A percentile compares a stretch with the other conserved stretches of the same genome.
phyloP scores from a whole-genome alignment of 2,329 filamentous ascomycete genomes.

The Pseudocercospora musae region DNA sequence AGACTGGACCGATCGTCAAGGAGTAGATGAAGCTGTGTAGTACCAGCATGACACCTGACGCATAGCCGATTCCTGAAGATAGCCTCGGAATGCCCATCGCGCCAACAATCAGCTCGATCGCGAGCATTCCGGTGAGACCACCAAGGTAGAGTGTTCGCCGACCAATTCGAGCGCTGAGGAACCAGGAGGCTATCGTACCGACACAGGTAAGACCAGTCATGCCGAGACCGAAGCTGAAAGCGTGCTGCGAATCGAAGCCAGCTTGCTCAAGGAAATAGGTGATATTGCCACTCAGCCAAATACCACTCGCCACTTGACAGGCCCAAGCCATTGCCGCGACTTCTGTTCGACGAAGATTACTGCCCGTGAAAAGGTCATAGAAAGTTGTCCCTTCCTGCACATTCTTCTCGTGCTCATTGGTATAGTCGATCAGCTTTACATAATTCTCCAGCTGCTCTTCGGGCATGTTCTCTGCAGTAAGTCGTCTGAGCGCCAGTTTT shows the following conservation, averaged over 20 bases:
- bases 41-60: conserved; percentile 16
- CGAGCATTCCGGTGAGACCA: conserved; percentile 23
- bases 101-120: conserved; percentile 23
- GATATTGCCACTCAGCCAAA: background rate
- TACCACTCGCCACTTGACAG: background rate
- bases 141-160: conserved; percentile 40
- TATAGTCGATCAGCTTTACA: background rate
- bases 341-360: background rate
- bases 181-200: conserved; percentile 30
- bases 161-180: conserved; percentile 37
- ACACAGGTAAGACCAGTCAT: conserved; percentile 26
- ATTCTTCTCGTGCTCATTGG: background rate
- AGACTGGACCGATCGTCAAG: conserved; percentile 30
- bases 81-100: background rate
- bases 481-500: background rate
- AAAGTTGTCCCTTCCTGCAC: background rate
- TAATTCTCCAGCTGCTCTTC: background rate
- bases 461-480: background rate
- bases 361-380: background rate
- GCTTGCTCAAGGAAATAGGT: conserved; percentile 4
- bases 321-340: background rate
- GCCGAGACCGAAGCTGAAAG: conserved; percentile 39
- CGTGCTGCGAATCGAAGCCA: conserved; percentile 13
- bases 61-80: conserved; percentile 18
- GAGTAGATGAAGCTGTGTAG: conserved; percentile 20